Evolutionary conservation across 768 basidiomycete genomes (phyloP).

Genomic region (Leccinum subgranulosum): DNA sequence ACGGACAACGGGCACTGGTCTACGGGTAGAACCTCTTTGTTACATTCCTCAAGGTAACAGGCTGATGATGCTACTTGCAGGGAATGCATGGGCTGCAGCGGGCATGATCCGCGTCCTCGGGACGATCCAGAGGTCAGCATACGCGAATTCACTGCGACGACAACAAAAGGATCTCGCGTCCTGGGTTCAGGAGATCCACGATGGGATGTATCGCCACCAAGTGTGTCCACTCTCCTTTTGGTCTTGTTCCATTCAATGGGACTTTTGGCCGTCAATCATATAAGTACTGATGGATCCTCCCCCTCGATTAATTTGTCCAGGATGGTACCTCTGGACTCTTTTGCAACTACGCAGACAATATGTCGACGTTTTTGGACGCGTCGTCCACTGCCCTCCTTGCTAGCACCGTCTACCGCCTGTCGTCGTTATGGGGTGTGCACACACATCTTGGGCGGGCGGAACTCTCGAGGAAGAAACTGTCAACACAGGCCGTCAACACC

Average conservation of each 20-base stretch:
- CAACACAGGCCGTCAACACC: conserved; percentile 14
- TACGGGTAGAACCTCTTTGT: conserved; percentile 48
- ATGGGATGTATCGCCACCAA: conserved; percentile 60
- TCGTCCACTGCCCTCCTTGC: conserved; percentile 74
- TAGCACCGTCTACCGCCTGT: conserved; percentile 69
- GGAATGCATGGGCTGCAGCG: conserved; percentile 87
- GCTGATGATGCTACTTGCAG: conserved; percentile 34
- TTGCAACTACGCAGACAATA: conserved; percentile 67
- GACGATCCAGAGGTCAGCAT: conserved; percentile 66
- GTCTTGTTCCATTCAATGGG: background rate
- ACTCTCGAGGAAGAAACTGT: conserved; percentile 41
- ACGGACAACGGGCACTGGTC: conserved; percentile 76
- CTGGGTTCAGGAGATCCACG: conserved; percentile 74
- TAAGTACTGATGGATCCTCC: background rate
- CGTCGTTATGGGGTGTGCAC: conserved; percentile 49
- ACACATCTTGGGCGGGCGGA: conserved; percentile 58
- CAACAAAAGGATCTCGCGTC: conserved; percentile 55
- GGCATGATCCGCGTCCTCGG: conserved; percentile 82
- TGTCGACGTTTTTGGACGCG: conserved; percentile 65
- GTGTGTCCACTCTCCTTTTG: conserved; percentile 36
- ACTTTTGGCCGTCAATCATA: background rate
- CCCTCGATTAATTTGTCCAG: background rate
- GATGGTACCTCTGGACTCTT: conserved; percentile 35
- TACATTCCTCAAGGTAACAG: background rate
- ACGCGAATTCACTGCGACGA: conserved; percentile 41